These are phyloP conservation scores for Fusarium temperatum DNA, from an alignment of 2,329 filamentous ascomycete species.

Conservation along the genomic window DNA sequence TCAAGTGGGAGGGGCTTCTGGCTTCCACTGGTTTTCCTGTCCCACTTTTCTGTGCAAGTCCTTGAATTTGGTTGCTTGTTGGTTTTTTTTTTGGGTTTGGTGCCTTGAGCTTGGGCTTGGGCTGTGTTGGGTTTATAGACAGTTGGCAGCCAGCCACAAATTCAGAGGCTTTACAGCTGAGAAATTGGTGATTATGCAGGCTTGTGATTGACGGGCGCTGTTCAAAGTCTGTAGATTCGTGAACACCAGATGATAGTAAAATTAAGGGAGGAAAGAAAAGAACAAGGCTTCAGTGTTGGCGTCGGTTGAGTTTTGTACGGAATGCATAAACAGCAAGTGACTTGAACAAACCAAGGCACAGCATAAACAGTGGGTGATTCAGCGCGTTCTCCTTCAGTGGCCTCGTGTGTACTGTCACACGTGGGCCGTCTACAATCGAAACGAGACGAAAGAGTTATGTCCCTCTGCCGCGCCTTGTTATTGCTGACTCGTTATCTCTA, in stretches of 20 bases:
- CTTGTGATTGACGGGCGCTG: background rate
- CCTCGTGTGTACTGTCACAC: slow-evolving; percentile 32
- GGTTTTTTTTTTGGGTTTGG: slow-evolving; percentile 1
- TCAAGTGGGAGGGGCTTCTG: slow-evolving; percentile 21
- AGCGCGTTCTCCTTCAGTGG: slow-evolving; percentile 9
- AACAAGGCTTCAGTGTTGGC: background rate
- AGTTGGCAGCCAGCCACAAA: background rate
- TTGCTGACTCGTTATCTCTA: slow-evolving; percentile 10
- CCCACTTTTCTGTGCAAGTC: slow-evolving; percentile 28
- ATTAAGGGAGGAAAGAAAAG: background rate
- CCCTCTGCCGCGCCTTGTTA: slow-evolving; percentile 15
- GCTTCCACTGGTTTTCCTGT: slow-evolving; percentile 7
- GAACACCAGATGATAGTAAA: background rate
- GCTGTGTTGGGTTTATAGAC: slow-evolving; percentile 3
- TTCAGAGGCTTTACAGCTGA: background rate
- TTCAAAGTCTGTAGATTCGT: background rate
- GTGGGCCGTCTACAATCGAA: slow-evolving; percentile 12
- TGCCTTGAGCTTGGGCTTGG: slow-evolving; percentile 1
- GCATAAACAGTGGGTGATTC: slow-evolving; percentile 2
- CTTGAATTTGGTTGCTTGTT: slow-evolving; percentile 22
- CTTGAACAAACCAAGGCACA: slow-evolving; percentile 24
- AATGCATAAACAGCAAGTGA: slow-evolving; percentile 6
- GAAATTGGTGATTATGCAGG: background rate
- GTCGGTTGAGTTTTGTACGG: slow-evolving; percentile 25
- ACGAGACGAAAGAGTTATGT: background rate